These are phyloP conservation scores for Leucoagaricus sp. DNA, from an alignment of 1,284 basidiomycete species.

Conservation along the genomic window DNA sequence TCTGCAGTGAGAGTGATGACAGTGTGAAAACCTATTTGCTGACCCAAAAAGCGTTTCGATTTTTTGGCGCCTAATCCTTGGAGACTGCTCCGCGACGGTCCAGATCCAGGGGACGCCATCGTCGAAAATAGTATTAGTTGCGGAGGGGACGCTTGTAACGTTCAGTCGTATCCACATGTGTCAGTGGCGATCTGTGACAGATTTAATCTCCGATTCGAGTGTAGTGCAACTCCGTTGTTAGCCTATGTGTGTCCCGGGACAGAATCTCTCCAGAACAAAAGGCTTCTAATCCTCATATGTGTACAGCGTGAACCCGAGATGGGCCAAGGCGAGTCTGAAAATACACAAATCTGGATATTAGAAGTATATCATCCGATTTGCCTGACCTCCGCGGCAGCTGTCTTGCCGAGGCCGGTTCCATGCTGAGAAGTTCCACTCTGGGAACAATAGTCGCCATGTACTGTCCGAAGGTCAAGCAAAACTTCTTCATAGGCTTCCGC, in stretches of 20 bases:
- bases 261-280: neutral
- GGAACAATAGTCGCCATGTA: too few species aligned
- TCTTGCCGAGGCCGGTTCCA: neutral
- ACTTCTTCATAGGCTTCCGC: too few species aligned
- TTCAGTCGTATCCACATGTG: neutral
- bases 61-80: slow-evolving; percentile 19
- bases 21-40: slow-evolving; percentile 25
- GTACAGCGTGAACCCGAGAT: neutral
- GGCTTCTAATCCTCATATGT: neutral
- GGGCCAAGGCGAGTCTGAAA: neutral
- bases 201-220: neutral
- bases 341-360: neutral
- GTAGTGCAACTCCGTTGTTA: neutral
- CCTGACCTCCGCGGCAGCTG: neutral
- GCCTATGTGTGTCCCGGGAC: neutral
- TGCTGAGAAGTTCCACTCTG: neutral
- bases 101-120: neutral
- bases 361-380: too few species aligned
- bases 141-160: neutral
- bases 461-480: too few species aligned
- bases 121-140: neutral
- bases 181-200: too few species aligned
- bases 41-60: slow-evolving; percentile 24
- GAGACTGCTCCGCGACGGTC: too few species aligned
- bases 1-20: slow-evolving; percentile 2